Conservation (phyloP, 768 basidiomycete genomes). For the Leccinum ochraceum region DNA sequence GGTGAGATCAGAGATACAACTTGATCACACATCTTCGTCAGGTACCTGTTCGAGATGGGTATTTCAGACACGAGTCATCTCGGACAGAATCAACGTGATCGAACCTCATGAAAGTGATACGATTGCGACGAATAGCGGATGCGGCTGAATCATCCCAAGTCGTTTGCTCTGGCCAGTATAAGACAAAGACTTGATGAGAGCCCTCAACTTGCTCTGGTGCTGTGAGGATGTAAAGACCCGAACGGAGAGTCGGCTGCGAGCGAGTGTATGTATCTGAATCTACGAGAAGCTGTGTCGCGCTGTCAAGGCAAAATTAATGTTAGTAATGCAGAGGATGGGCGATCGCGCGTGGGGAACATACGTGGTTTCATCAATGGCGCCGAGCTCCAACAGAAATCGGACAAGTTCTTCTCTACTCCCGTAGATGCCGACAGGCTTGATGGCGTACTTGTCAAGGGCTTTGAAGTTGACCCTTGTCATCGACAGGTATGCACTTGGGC, state of each 20-base stretch:
- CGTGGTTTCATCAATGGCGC: constrained; percentile 40
- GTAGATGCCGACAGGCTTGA: constrained; percentile 59
- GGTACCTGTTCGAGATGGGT: constrained; percentile 42
- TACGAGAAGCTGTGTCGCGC: constrained; percentile 16
- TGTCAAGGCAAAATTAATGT: background rate
- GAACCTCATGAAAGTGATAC: constrained; percentile 64
- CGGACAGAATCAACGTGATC: background rate
- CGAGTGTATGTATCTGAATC: constrained; percentile 9
- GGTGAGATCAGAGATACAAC: constrained; percentile 50
- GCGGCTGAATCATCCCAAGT: constrained; percentile 57
- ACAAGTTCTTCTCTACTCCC: constrained; percentile 55
- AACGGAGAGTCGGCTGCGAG: constrained; percentile 19
- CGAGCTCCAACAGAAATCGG: constrained; percentile 40
- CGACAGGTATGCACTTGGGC: constrained; percentile 52
- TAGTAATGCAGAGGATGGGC: background rate
- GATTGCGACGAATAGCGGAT: constrained; percentile 48
- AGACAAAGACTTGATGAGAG: constrained; percentile 40
- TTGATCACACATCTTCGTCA: constrained; percentile 61
- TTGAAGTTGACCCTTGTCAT: constrained; percentile 60
- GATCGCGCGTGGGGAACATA: constrained; percentile 25
- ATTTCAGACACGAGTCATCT: background rate
- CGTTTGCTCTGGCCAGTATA: constrained; percentile 38
- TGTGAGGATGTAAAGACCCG: constrained; percentile 23
- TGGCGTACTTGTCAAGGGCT: constrained; percentile 42
- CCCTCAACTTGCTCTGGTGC: background rate